Evolutionary conservation across 768 basidiomycete genomes (phyloP), one percentile per base, ranked within the genome.

Genomic region (Suillus brevipes): DNA sequence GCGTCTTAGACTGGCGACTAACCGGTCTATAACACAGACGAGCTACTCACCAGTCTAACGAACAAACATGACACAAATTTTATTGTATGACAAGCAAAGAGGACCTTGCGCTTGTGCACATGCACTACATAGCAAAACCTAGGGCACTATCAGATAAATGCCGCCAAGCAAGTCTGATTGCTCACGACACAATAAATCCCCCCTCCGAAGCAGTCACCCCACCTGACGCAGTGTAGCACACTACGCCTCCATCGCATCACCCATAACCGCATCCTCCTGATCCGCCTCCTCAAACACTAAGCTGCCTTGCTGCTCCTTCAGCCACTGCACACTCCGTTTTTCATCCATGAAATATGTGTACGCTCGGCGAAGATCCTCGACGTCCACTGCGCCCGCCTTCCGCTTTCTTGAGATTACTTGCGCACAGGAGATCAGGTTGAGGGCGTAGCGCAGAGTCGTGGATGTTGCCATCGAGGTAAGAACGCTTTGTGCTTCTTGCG

Each of bases 281-380:
- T 42, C 23, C 13, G 70, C 75, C 77, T 91, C 91, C 72, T 92
- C 90, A 72, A 91, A 91, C 59, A 93, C 84, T 61, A 93, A 78
- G 23, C 80, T 74, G 0, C 90, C 91, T 68, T 90, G 88, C 73
- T 91, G 90, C 69, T 95, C 92, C 78, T 91, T 91, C 68, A 97
- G 74, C 91, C 93, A 97, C 72, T 95, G 89, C 57, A 95, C 91
- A 68, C 92, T 94, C 67, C 94, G 82, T 77, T 94, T 94, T 78
- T 95, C 94, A 74, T 97, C 95, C 84, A 94, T 90, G 77, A 97
- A 97, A 73, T 93, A 95, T 37, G 81, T 84, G 75, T 98, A 99
- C 2, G 89, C 92, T 62, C 90, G 82, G 58, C 91, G 79, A 38
- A 99, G 81, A 75, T 99, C 97, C 59, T 91, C 88, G 0, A 93